Conservation (phyloP, 2,329 filamentous ascomycete species). For the Sporothrix luriei region DNA sequence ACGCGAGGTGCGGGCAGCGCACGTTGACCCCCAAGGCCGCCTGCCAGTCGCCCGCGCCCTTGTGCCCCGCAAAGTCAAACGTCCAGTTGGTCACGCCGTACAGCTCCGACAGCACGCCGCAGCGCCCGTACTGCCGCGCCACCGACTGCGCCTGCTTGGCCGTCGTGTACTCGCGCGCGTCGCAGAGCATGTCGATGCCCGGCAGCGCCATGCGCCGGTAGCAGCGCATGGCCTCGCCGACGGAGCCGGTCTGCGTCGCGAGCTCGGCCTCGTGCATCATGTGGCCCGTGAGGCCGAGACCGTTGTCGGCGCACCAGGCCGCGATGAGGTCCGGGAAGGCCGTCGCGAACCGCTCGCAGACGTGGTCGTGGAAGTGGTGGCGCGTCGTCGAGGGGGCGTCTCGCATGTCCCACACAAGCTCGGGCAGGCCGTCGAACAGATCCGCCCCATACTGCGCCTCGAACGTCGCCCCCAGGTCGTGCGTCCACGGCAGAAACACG, state of each 20-base stretch:
- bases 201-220: conserved; percentile 14
- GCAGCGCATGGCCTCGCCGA: conserved; percentile 20
- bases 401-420: conserved; percentile 4
- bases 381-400: not conserved
- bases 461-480: not conserved
- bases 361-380: conserved; percentile 19
- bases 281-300: conserved; percentile 7
- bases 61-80: not conserved
- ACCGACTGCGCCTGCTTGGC: conserved; percentile 19
- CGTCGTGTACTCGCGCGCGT: conserved; percentile 16
- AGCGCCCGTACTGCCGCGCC: conserved; percentile 3
- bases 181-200: conserved; percentile 11
- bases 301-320: conserved; percentile 7
- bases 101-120: conserved; percentile 5
- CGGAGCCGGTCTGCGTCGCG: not conserved
- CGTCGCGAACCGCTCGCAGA: conserved; percentile 4
- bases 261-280: conserved; percentile 18
- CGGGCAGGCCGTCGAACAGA: not conserved
- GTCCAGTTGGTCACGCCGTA: conserved; percentile 19
- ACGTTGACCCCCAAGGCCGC: conserved; percentile 7
- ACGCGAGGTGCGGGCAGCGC: conserved; percentile 1
- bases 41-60: conserved; percentile 16
- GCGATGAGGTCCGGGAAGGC: not conserved
- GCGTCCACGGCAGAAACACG: conserved; percentile 12
- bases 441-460: not conserved